phyloP scores from a whole-genome alignment of 2,329 filamentous ascomycete species.

The Penicillium sp. region DNA sequence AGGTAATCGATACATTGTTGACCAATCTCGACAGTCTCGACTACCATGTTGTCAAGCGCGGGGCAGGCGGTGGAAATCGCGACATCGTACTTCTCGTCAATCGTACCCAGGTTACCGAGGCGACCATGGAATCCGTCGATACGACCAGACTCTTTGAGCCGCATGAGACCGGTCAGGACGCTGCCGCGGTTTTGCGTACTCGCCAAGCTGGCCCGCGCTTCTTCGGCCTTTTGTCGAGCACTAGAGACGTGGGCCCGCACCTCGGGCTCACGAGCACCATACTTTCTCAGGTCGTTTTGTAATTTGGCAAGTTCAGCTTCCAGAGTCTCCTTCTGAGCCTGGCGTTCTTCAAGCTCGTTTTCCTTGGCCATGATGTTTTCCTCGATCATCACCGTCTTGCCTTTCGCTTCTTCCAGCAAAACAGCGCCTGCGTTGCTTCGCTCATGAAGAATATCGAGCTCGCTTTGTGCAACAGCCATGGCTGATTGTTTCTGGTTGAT shows the following conservation, averaged over 20 bases:
- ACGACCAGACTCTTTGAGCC: constrained; percentile 89
- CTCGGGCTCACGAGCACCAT: constrained; percentile 71
- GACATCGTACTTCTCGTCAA: constrained; percentile 89
- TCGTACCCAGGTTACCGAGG: constrained; percentile 86
- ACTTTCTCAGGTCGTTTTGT: constrained; percentile 64
- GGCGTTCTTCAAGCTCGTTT: constrained; percentile 68
- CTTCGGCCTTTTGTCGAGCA: constrained; percentile 89
- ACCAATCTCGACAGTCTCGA: constrained; percentile 89
- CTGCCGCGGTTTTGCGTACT: constrained; percentile 89
- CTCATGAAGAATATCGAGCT: constrained; percentile 84
- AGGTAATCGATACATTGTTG: constrained; percentile 98
- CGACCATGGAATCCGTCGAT: constrained; percentile 96
- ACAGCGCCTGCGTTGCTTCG: constrained; percentile 81
- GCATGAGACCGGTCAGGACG: constrained; percentile 84
- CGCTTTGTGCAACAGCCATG: constrained; percentile 90
- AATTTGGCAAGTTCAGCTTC: constrained; percentile 69
- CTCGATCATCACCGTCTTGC: constrained; percentile 69
- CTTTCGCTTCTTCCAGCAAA: constrained; percentile 73
- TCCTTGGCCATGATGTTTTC: constrained; percentile 65
- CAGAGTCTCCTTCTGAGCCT: constrained; percentile 63
- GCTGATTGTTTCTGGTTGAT: constrained; percentile 94
- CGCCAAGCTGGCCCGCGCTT: constrained; percentile 83
- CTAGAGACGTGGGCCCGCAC: constrained; percentile 79
- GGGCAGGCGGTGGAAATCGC: constrained; percentile 97
- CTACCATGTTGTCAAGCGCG: constrained; percentile 89